Evolutionary conservation across 2,329 filamentous ascomycete genomes (phyloP), one percentile per base, ranked within the genome.

Genomic region (Paecilomyces dactylethromorphus): DNA sequence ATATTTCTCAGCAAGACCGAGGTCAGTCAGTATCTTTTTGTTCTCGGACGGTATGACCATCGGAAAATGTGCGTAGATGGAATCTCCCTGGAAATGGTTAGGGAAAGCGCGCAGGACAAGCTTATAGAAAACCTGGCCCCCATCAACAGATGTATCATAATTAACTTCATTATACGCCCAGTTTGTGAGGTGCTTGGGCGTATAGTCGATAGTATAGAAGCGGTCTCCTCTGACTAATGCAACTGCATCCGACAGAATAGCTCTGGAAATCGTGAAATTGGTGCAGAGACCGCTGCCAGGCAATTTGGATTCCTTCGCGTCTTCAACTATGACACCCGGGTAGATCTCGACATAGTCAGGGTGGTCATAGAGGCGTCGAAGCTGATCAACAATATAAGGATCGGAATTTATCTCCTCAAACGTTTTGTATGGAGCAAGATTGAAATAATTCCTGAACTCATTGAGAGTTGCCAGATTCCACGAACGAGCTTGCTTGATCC

Each of bases 401-500:
- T 84, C 80, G 0, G 77, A 69, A 63, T 82, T 83, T 68, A 82
- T 81, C 22, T 81, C 78, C 53, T 82, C 76, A 57, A 83, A 83
- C 1, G 73, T 78, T 54, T 76, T 72, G 62, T 83, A 77, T 2
- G 76, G 73, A 24, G 55, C 56, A 4, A 57, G 55, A 24, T 57
- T 59, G 58, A 57, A 57, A 31, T 53, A 56, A 18, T 51, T 54
- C 26, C 55, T 54, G n/a, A 54, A 56, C 39, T 58, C 82, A 49
- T 54, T 58, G 51, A 58, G 56, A 21, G 56, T 54, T 15, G 56
- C 56, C 26, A 58, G 26, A 22, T 84, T 80, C 85, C 84, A 87
- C 39, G 81, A 81, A 45, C 85, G 81, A 5, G 81, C 82, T 63
- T 87, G 85, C 18, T 80, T 76, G 55, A 87, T 87, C 8, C 84